Conservation (phyloP, 2,329 filamentous ascomycete species). For the Ceratocystis colombiana region DNA sequence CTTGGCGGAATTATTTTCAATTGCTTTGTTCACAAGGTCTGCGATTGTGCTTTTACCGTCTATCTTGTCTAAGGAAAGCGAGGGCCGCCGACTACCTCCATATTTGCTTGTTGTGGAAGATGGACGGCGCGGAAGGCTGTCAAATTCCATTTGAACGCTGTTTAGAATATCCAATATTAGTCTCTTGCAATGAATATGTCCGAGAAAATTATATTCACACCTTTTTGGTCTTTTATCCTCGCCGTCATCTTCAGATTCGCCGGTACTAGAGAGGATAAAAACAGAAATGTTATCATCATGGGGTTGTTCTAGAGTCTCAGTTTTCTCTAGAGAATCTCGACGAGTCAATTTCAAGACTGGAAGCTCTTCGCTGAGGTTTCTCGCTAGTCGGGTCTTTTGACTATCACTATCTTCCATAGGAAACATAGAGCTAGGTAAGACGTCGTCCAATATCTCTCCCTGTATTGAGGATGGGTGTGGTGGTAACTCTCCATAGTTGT, state of each 20-base stretch:
- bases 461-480: slow-evolving; percentile 15
- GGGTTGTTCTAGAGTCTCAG: not conserved
- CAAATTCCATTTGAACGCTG: not conserved
- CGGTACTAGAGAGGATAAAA: slow-evolving; percentile 12
- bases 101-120: not conserved
- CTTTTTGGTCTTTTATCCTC: not conserved
- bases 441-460: slow-evolving; percentile 19
- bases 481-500: not conserved
- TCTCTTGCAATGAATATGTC: no score
- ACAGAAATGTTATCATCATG: slow-evolving; percentile 8
- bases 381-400: slow-evolving; percentile 18
- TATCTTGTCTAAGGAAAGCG: not conserved
- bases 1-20: not conserved
- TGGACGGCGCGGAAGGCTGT: not conserved
- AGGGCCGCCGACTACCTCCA: not conserved
- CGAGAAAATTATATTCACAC: not conserved
- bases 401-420: slow-evolving; percentile 21
- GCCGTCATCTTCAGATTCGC: not conserved
- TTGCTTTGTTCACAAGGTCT: not conserved
- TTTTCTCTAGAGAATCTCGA: not conserved
- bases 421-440: slow-evolving; percentile 23
- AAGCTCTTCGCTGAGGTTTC: slow-evolving; percentile 8
- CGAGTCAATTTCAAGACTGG: not conserved
- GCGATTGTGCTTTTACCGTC: not conserved
- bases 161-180: not conserved